Evolutionary conservation across 768 basidiomycete species (phyloP).

Genomic region (Myochromella boudieri): DNA sequence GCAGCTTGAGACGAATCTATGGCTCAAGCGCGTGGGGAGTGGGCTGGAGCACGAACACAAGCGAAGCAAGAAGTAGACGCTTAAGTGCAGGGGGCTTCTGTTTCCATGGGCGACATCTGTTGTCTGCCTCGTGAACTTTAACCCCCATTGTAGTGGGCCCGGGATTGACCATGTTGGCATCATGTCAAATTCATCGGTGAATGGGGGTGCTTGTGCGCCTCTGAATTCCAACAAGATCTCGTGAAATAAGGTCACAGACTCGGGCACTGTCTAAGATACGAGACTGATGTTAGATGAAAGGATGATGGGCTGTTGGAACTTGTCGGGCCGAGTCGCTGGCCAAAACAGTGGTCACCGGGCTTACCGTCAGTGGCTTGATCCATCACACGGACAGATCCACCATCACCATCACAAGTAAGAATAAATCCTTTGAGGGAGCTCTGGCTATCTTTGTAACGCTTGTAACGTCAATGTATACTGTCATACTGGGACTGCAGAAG

Average conservation of each 20-base stretch:
- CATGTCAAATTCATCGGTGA: slow-evolving; percentile 10
- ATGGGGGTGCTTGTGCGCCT: slow-evolving; percentile 12
- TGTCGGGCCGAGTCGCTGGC: slow-evolving; percentile 3
- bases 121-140: slow-evolving; percentile 10
- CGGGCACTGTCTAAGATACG: background rate
- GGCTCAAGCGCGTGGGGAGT: background rate
- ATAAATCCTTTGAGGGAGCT: background rate
- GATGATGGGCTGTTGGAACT: slow-evolving; percentile 5
- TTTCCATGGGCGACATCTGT: slow-evolving; percentile 17
- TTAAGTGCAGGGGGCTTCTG: slow-evolving; percentile 11
- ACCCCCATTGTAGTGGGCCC: slow-evolving; percentile 7
- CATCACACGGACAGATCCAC: background rate
- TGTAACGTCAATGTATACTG: too few relatives aligned
- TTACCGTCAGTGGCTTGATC: slow-evolving; percentile 7
- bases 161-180: slow-evolving; percentile 14
- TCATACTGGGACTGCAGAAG: too few relatives aligned
- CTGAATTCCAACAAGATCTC: background rate
- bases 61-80: slow-evolving; percentile 4
- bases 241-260: background rate
- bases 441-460: background rate
- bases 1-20: slow-evolving; percentile 5
- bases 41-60: background rate
- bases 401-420: slow-evolving; percentile 8
- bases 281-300: background rate
- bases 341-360: background rate